phyloP scores from a whole-genome alignment of 108 stramenopile species.

The Pseudonitzschia multiseries region DNA sequence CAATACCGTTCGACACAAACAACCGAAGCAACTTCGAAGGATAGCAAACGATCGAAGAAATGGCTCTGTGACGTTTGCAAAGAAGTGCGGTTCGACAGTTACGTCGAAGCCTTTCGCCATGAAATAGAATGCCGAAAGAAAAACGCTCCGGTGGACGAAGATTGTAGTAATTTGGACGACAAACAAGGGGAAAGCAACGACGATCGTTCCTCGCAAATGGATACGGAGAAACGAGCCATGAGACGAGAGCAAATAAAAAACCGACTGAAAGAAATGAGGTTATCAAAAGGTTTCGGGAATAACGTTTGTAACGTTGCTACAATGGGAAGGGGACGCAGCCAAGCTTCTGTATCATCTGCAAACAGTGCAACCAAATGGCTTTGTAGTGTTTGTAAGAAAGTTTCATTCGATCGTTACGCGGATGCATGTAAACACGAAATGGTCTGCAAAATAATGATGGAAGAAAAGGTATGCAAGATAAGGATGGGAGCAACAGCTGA shows the following conservation, averaged over 20 bases:
- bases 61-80: constrained; percentile 24
- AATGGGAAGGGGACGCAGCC: not conserved
- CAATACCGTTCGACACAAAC: not conserved
- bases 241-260: not conserved
- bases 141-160: not conserved
- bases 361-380: constrained; percentile 15
- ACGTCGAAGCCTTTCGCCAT: constrained; percentile 26
- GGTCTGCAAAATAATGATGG: not conserved
- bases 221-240: not conserved
- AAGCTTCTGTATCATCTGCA: not conserved
- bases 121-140: constrained; percentile 12
- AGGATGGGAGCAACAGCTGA: constrained; percentile 9
- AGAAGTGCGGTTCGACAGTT: constrained; percentile 17
- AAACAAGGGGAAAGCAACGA: not conserved
- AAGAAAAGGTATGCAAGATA: not conserved
- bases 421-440: constrained; percentile 16
- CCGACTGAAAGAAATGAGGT: not conserved
- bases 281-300: not conserved
- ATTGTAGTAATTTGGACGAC: not conserved
- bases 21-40: not conserved
- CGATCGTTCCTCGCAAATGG: not conserved
- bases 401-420: constrained; percentile 10
- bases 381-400: constrained; percentile 22
- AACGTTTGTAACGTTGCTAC: not conserved
- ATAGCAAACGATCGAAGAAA: not conserved